Conservation (phyloP, 495 filamentous ascomycete genomes). For the Aspergillus saccharolyticus region DNA sequence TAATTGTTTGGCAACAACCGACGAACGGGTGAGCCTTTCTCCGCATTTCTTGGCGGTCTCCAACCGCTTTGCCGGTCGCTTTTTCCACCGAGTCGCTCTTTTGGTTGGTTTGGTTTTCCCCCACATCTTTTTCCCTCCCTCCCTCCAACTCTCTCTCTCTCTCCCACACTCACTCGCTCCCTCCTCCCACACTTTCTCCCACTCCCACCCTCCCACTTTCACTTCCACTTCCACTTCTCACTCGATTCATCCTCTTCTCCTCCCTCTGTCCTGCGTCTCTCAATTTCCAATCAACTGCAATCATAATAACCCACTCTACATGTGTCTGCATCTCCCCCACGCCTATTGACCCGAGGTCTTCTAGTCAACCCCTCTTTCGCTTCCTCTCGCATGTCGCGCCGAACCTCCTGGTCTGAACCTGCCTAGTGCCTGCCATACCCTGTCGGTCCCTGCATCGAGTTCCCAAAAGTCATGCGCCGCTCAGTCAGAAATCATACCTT, state of each 20-base stretch:
- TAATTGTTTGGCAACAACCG: no score
- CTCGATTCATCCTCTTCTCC: neutral
- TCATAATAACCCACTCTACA: no score
- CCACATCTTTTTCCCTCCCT: neutral
- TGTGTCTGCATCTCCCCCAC: neutral
- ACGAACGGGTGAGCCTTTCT: neutral
- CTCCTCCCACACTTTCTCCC: no score
- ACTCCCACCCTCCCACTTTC: neutral
- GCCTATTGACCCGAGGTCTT: neutral
- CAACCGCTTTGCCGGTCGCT: neutral
- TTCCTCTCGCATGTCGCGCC: neutral
- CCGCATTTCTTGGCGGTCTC: neutral
- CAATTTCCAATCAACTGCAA: no score
- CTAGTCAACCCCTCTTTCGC: neutral
- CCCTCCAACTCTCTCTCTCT: no score
- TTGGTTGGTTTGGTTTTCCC: neutral
- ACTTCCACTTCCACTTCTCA: neutral
- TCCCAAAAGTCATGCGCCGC: neutral
- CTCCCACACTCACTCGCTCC: no score
- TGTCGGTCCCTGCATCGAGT: neutral
- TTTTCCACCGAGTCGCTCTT: neutral
- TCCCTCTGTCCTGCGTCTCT: no score
- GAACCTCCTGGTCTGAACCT: neutral
- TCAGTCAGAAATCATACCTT: neutral
- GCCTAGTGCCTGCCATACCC: neutral